Base-by-base conservation (phyloP, 2,329 filamentous ascomycete species). In the Cordyceps cicadae region DNA sequence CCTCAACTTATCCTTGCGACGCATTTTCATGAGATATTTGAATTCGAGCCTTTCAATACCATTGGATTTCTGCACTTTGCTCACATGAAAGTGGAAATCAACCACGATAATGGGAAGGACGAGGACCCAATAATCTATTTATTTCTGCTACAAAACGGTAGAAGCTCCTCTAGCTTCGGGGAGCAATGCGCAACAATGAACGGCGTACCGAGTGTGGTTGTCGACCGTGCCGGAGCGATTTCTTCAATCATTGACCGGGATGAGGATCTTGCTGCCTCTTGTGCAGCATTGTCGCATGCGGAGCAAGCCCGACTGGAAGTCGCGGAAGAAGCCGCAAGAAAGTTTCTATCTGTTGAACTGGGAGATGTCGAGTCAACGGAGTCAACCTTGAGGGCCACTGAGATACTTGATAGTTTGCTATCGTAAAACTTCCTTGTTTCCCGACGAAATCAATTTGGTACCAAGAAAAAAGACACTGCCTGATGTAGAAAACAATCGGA, bases 101-200 rank as follows among this genome's bases (percentile, higher is more conserved):
- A 90, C 63, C 70, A 74, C 24, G 70, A 79, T 81, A 3, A 69
- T 74, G 21, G 15, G 34, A 72, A 77, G 5, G 67, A 75, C 3
- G 81, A 87, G 29, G 80, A 89, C 1, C 85, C 89, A 65, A 79
- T 92, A 34, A 86, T 82, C 0, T 91, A 89, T 67, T 80, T 96
- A 1, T 96, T 93, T 72, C 87, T 85, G 32, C 74, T 88, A n/a
- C 68, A 74, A 4, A 66, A 77, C 2, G 92, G 92, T 0, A 81
- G 87, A 60, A 93, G 87, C 66, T 84, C 78, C 8, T 88, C 89
- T 15, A 97, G 92, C 69, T 95, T 96, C 68, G 94, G 94, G 0
- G 89, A 87, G 32, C 82, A 83, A 72, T 97, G 94, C 69, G 94
- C 94, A 32, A 86, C 86, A 3, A 83, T 96, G 72, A 97, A 96